These are phyloP conservation scores for Rosa multiflora DNA, from an alignment of 306 rosid genomes.

Conservation along the genomic window DNA sequence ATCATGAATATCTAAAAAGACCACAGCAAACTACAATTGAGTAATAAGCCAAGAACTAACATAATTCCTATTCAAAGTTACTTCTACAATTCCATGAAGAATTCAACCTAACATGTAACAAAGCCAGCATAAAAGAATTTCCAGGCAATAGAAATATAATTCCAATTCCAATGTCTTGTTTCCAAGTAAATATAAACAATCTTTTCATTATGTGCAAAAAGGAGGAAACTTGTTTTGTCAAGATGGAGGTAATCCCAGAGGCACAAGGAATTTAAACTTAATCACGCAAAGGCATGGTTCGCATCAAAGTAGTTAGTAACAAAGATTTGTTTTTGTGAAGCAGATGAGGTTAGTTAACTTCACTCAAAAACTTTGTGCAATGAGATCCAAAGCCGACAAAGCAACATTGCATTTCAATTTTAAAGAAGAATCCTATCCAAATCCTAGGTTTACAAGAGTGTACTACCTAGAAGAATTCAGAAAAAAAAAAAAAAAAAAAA, in stretches of 20 bases:
- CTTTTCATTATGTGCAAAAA: background rate
- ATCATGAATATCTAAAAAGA: background rate
- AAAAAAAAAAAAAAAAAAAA: background rate
- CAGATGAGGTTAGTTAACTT: background rate
- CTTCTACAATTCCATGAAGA: background rate
- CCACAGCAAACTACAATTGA: background rate
- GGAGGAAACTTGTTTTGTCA: background rate
- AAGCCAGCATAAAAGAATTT: background rate
- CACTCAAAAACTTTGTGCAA: background rate
- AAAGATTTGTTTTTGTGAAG: background rate
- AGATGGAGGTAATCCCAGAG: background rate
- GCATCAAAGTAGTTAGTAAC: background rate
- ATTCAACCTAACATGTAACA: background rate
- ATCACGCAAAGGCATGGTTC: background rate
- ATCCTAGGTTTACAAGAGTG: background rate
- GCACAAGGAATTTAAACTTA: background rate
- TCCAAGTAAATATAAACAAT: background rate
- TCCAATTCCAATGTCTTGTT: background rate
- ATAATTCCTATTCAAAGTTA: background rate
- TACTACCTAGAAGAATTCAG: background rate
- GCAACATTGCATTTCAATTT: background rate
- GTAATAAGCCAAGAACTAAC: background rate
- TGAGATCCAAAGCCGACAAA: background rate
- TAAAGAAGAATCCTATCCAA: background rate
- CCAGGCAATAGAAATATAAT: background rate